phyloP scores from a whole-genome alignment of 2,329 filamentous ascomycete species.

The Xylariaceae sp. region DNA sequence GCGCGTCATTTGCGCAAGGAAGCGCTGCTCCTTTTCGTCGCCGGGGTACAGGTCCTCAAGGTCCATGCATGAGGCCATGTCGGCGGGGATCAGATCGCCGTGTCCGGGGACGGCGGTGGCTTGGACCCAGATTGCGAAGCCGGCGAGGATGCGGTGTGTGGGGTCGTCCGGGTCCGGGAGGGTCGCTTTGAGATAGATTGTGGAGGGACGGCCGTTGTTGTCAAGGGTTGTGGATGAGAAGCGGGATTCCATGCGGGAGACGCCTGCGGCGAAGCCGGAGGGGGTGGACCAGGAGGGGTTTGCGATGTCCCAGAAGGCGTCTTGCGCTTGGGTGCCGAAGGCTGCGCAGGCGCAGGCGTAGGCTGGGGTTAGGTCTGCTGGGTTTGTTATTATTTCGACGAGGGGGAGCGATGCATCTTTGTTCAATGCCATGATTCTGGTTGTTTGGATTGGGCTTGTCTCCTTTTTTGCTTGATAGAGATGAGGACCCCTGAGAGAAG shows the following conservation, averaged over 20 bases:
- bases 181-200: constrained; percentile 50
- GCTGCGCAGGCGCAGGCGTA: constrained; percentile 34
- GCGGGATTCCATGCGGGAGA: constrained; percentile 37
- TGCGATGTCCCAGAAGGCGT: constrained; percentile 47
- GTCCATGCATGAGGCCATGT: constrained; percentile 29
- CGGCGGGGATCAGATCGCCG: constrained; percentile 38
- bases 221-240: constrained; percentile 40
- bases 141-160: constrained; percentile 37
- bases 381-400: constrained; percentile 11
- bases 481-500: no score
- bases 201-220: constrained; percentile 42
- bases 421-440: no score
- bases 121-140: constrained; percentile 52
- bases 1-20: constrained; percentile 39
- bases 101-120: constrained; percentile 43
- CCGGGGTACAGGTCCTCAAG: constrained; percentile 39
- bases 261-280: constrained; percentile 36
- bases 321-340: constrained; percentile 48
- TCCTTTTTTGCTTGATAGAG: no score
- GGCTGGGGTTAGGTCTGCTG: constrained; percentile 22
- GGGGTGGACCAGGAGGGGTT: constrained; percentile 52
- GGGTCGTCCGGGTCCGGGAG: constrained; percentile 33
- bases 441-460: no score
- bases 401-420: no score
- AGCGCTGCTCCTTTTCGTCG: constrained; percentile 42